A percentile compares a stretch with the other conserved stretches of the same genome.
phyloP scores from a whole-genome alignment of 495 filamentous ascomycete genomes.

The Neurospora sp. region DNA sequence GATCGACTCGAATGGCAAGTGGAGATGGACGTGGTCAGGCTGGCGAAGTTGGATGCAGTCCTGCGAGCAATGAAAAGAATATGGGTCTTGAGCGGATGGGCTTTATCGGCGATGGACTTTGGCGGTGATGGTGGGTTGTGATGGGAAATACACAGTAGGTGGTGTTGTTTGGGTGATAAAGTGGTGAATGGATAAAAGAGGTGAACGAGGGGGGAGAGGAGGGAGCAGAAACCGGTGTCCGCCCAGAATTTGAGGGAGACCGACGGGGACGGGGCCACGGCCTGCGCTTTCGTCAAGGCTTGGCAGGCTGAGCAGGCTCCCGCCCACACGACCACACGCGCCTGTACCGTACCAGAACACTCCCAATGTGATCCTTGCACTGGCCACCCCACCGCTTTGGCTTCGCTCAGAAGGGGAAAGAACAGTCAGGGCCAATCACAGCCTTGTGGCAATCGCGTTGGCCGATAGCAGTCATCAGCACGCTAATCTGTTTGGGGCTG shows the following conservation, averaged over 20 bases:
- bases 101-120: conserved; percentile 5
- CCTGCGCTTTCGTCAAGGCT: neutral
- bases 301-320: neutral
- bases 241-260: neutral
- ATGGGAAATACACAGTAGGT: conserved; percentile 3
- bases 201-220: neutral
- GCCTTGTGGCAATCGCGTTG: neutral
- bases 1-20: conserved; percentile 5
- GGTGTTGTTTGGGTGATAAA: neutral
- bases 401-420: neutral
- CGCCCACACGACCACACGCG: neutral
- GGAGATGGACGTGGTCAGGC: conserved; percentile 12
- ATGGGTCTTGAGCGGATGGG: conserved; percentile 7
- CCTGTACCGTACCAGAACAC: neutral
- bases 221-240: neutral
- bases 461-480: neutral
- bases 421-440: neutral
- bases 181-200: neutral
- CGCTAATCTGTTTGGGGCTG: neutral
- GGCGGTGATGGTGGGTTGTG: conserved; percentile 11
- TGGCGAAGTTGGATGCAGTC: conserved; percentile 37
- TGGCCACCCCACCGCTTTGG: neutral
- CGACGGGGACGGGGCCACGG: neutral
- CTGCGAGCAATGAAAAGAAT: conserved; percentile 16
- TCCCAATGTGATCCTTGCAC: neutral